phyloP scores from a whole-genome alignment of 805 yeast genomes.

The Candida palmyrensis region DNA sequence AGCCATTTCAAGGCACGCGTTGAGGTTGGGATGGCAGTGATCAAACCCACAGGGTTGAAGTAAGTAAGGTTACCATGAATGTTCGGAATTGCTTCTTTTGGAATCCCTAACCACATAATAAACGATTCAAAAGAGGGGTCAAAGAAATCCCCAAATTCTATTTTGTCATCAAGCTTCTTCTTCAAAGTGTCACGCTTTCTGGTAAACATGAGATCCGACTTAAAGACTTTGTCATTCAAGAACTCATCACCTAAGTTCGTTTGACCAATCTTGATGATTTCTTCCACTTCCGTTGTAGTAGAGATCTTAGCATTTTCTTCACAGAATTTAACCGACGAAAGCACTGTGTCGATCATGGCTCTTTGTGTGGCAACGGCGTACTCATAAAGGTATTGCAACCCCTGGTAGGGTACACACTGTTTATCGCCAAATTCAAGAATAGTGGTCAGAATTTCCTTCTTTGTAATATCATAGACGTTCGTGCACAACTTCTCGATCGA shows the following conservation, averaged over 20 bases:
- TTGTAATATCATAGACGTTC: conserved; percentile 57
- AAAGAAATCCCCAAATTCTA: conserved; percentile 69
- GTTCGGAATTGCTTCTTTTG: conserved; percentile 18
- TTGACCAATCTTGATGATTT: conserved; percentile 59
- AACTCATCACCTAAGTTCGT: conserved; percentile 59
- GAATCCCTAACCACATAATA: conserved; percentile 39
- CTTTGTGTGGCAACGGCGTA: conserved; percentile 69
- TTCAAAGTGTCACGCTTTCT: conserved; percentile 59
- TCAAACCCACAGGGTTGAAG: conserved; percentile 27
- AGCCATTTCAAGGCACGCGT: conserved; percentile 26
- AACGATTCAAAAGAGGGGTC: conserved; percentile 70
- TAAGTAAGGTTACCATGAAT: conserved; percentile 24
- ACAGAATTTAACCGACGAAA: conserved; percentile 55
- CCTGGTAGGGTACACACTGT: conserved; percentile 54
- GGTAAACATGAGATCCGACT: conserved; percentile 78
- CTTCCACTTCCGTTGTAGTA: conserved; percentile 57
- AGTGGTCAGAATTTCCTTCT: conserved; percentile 44
- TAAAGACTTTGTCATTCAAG: conserved; percentile 56
- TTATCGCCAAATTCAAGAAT: conserved; percentile 47
- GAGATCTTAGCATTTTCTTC: conserved; percentile 64
- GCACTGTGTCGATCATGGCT: conserved; percentile 60
- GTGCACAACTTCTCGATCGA: conserved; percentile 58
- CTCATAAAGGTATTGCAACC: conserved; percentile 57
- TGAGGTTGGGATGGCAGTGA: conserved; percentile 25
- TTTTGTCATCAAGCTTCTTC: conserved; percentile 52